Evolutionary conservation across 129 eudicot species (phyloP).

Genomic region (Chrysanthemum lavandulifolium): DNA sequence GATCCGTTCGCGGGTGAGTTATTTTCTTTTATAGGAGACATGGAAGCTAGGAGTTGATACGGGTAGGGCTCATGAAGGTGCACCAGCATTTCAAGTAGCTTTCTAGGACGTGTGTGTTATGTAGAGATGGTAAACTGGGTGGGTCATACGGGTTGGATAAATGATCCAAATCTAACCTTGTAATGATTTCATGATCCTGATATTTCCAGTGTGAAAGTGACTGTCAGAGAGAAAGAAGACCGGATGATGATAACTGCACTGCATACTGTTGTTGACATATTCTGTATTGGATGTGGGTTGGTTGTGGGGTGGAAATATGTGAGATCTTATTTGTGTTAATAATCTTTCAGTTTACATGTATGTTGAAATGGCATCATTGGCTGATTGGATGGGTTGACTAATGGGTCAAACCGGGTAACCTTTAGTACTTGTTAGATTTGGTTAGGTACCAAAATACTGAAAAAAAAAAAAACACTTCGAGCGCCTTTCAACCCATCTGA

Average conservation of each 20-base stretch:
- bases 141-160: too few species aligned
- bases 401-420: too few species aligned
- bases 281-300: slow-evolving; percentile 78
- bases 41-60: slow-evolving; percentile 35
- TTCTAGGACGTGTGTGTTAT: background rate
- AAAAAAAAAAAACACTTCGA: too few species aligned
- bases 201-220: slow-evolving; percentile 62
- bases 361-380: background rate
- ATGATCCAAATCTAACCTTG: too few species aligned
- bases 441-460: too few species aligned
- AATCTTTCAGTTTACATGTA: background rate
- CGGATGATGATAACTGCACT: slow-evolving; percentile 87
- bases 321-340: slow-evolving; percentile 19
- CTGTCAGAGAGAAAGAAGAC: slow-evolving; percentile 63
- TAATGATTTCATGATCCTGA: background rate
- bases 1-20: slow-evolving; percentile 34
- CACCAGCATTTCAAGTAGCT: background rate
- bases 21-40: slow-evolving; percentile 37
- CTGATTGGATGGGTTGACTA: too few species aligned
- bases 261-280: slow-evolving; percentile 75
- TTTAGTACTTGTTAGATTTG: too few species aligned
- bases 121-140: too few species aligned
- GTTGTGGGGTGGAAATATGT: slow-evolving; percentile 91
- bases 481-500: too few species aligned
- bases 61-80: background rate